Evolutionary conservation across 306 rosid species (phyloP), one percentile per base, ranked within the genome.

Genomic region (Rosa lucieae): DNA sequence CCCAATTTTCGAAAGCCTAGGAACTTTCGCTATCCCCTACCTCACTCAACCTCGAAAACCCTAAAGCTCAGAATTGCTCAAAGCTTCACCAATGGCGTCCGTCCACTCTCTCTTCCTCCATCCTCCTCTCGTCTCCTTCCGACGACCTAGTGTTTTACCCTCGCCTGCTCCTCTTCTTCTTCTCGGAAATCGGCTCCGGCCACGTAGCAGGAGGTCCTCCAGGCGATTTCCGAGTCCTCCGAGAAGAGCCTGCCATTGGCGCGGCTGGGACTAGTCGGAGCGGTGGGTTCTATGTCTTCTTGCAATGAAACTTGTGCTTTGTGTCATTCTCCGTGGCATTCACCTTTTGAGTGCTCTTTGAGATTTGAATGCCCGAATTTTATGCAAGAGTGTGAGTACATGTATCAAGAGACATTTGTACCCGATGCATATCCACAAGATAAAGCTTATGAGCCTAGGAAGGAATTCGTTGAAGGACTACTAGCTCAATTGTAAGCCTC

Each of bases 191-290:
- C 80, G 78, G 73, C 85, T 70, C 97, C 90, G 14, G 20, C 73
- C 48, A 89, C 92, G 0, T 95, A 95, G 89, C 87, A 86, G 66
- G 89, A 92, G 82, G 81, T 95, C 56, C 92, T 95, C 53, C 89
- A 80, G 80, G 95, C 92, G 44, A 86, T 94, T 18, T 84, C 89
- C 3, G 91, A 88, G 13, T 87, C 97, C 56, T 85, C 85, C 46
- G 94, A 88, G 47, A 87, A 82, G 66, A 73, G 1, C 71, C 94
- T 94, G 40, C 99, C 99, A 83, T 49, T 86, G 56, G 80, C 94
- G 66, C 83, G 91, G 62, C 90, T 94, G 21, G 78, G 89, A 65
- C 83, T 94, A 44, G 87, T 91, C 75, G 99, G 99, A 65, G 86
- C 90, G 67, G 97, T 90, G 37, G 95, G 26, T 23, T 23, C 26